phyloP scores from a whole-genome alignment of 108 stramenopile genomes.

The Nitzschia inconspicua region DNA sequence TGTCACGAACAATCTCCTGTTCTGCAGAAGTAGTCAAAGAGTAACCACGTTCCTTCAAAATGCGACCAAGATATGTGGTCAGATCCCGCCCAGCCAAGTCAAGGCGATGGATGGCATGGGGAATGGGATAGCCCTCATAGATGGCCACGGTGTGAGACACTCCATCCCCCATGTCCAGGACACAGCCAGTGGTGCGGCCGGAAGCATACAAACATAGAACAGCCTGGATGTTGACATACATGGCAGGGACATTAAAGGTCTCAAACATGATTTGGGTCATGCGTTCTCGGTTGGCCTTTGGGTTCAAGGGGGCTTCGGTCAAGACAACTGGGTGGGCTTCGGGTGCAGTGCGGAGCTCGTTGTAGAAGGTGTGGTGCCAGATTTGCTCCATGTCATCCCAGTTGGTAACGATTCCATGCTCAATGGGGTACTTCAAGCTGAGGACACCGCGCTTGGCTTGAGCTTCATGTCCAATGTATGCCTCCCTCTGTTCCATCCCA shows the following conservation, averaged over 20 bases:
- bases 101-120: slow-evolving; percentile 90
- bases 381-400: slow-evolving; percentile 98
- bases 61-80: slow-evolving; percentile 95
- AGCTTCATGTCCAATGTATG: slow-evolving; percentile 99
- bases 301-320: slow-evolving; percentile 99
- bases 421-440: slow-evolving; percentile 99
- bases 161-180: slow-evolving; percentile 93
- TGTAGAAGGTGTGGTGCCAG: slow-evolving; percentile 99
- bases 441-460: slow-evolving; percentile 98
- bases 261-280: slow-evolving; percentile 99
- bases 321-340: slow-evolving; percentile 99
- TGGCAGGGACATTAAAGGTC: slow-evolving; percentile 99
- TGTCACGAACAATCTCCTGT: slow-evolving; percentile 89
- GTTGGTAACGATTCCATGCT: slow-evolving; percentile 97
- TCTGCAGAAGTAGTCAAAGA: slow-evolving; percentile 88
- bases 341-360: slow-evolving; percentile 90
- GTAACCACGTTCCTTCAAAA: slow-evolving; percentile 89
- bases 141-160: slow-evolving; percentile 96
- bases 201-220: slow-evolving; percentile 95
- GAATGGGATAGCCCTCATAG: slow-evolving; percentile 94
- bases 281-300: slow-evolving; percentile 99
- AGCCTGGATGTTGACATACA: slow-evolving; percentile 99
- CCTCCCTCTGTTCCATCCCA: slow-evolving; percentile 99
- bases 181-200: slow-evolving; percentile 94
- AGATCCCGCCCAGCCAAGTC: slow-evolving; percentile 94